phyloP scores from a whole-genome alignment of 75 land plant genomes.

The Pinus tabuliformis region DNA sequence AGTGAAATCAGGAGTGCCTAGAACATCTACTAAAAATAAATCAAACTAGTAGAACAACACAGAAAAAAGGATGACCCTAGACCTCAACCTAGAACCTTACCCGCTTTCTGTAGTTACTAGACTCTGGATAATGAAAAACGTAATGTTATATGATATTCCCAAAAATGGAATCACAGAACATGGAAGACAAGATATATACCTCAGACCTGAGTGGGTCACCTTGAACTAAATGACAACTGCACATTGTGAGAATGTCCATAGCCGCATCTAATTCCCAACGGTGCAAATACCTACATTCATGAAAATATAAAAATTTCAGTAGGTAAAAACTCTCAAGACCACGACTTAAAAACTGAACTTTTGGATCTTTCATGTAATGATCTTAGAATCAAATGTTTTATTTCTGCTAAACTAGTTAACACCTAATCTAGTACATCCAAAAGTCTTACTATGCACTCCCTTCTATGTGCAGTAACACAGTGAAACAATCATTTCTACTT shows the following conservation, averaged over 20 bases:
- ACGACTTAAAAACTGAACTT: too few species aligned
- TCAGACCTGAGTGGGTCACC: constrained; percentile 61
- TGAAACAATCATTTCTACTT: neutral
- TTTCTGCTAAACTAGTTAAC: too few species aligned
- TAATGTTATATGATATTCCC: neutral
- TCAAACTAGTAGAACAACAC: neutral
- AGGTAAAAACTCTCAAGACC: neutral
- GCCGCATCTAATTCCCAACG: constrained; percentile 95
- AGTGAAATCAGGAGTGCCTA: too few species aligned
- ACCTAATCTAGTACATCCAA: too few species aligned
- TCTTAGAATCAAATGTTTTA: too few species aligned
- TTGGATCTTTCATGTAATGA: too few species aligned
- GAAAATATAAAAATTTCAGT: neutral
- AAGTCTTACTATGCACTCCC: too few species aligned
- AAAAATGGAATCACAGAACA: neutral
- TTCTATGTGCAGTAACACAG: too few species aligned
- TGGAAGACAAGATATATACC: constrained; percentile 32
- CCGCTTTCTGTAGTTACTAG: neutral
- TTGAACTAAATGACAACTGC: constrained; percentile 83
- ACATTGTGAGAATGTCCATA: constrained; percentile 96
- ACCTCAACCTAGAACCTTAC: neutral
- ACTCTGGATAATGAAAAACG: neutral
- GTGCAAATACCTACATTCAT: constrained; percentile 66
- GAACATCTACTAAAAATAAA: neutral
- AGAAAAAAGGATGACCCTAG: neutral